A percentile compares a stretch with the other conserved stretches of the same genome.
Conservation (phyloP, 1,284 basidiomycete genomes). For the Moesziomyces aphidis region DNA sequence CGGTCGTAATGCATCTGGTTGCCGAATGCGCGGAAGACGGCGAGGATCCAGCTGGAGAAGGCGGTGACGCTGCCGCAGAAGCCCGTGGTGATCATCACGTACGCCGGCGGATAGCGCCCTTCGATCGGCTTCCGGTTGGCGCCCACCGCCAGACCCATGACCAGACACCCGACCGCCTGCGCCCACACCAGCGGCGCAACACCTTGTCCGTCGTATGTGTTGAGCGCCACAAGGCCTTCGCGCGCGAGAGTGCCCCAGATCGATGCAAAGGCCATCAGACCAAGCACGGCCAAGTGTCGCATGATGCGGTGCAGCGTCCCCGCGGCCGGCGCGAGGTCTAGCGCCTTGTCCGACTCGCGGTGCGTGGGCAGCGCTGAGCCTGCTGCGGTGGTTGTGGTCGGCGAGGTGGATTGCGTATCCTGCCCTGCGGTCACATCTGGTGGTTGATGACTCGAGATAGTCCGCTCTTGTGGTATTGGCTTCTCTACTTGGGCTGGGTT, state of each 20-base stretch:
- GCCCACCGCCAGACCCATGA: slow-evolving; percentile 75
- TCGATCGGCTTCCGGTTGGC: slow-evolving; percentile 49
- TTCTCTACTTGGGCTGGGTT: slow-evolving; percentile 7
- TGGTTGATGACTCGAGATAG: no score
- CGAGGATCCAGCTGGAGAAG: slow-evolving; percentile 94
- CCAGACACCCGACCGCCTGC: slow-evolving; percentile 87
- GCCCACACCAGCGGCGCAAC: slow-evolving; percentile 88
- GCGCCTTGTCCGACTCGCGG: neutral
- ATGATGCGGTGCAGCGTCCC: slow-evolving; percentile 9
- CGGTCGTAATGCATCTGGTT: slow-evolving; percentile 76
- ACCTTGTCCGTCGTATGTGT: slow-evolving; percentile 78
- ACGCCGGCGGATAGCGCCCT: slow-evolving; percentile 72
- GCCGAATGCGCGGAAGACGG: slow-evolving; percentile 86
- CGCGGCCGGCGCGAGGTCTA: neutral
- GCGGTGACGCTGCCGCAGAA: slow-evolving; percentile 97
- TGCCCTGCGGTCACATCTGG: no score
- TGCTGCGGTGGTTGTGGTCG: neutral
- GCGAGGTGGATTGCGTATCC: neutral
- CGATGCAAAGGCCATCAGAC: slow-evolving; percentile 65
- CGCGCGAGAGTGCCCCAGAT: slow-evolving; percentile 69
- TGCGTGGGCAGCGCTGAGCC: neutral
- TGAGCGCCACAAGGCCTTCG: slow-evolving; percentile 68
- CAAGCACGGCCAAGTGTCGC: slow-evolving; percentile 54
- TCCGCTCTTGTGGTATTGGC: no score
- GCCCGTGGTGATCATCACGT: slow-evolving; percentile 89